A percentile compares a stretch with the other conserved stretches of the same genome.
phyloP scores from a whole-genome alignment of 1,284 basidiomycete species.

The Ustilago esculenta region DNA sequence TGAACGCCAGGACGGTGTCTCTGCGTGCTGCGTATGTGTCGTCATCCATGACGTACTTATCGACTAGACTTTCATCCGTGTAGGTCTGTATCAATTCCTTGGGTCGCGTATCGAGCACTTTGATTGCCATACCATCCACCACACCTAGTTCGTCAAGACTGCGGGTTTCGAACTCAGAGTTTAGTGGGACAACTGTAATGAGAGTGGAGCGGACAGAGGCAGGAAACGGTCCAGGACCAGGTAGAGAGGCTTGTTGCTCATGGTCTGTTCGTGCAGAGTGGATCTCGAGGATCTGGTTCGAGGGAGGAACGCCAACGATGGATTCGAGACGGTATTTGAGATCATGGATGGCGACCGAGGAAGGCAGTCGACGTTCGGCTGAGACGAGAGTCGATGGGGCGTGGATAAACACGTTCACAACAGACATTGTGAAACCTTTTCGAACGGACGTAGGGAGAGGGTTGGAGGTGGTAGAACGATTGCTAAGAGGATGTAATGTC shows the following conservation, averaged over 20 bases:
- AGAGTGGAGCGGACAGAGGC: slow-evolving; percentile 69
- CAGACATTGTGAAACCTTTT: slow-evolving; percentile 55
- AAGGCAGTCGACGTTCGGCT: slow-evolving; percentile 52
- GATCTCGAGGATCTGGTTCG: slow-evolving; percentile 68
- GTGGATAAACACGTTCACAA: slow-evolving; percentile 54
- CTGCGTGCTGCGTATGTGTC: slow-evolving; percentile 77
- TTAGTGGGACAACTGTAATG: slow-evolving; percentile 69
- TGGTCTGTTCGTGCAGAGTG: slow-evolving; percentile 69
- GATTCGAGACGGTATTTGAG: slow-evolving; percentile 82
- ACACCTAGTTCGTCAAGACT: slow-evolving; percentile 80
- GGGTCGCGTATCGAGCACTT: slow-evolving; percentile 71
- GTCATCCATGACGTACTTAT: slow-evolving; percentile 89
- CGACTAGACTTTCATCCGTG: slow-evolving; percentile 83
- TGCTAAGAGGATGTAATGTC: too few relatives aligned
- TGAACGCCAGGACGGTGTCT: slow-evolving; percentile 89
- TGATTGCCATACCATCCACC: slow-evolving; percentile 76
- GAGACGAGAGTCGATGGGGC: slow-evolving; percentile 51
- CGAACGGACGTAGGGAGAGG: too few relatives aligned
- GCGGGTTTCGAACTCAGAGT: slow-evolving; percentile 74
- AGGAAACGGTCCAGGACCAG: slow-evolving; percentile 16
- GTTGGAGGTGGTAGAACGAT: background rate
- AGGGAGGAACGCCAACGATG: slow-evolving; percentile 83
- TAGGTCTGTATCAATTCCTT: slow-evolving; percentile 78
- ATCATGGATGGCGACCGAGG: slow-evolving; percentile 32
- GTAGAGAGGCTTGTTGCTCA: slow-evolving; percentile 40